Base-by-base conservation (phyloP, 768 basidiomycete genomes). In the Lactarius vividus region DNA sequence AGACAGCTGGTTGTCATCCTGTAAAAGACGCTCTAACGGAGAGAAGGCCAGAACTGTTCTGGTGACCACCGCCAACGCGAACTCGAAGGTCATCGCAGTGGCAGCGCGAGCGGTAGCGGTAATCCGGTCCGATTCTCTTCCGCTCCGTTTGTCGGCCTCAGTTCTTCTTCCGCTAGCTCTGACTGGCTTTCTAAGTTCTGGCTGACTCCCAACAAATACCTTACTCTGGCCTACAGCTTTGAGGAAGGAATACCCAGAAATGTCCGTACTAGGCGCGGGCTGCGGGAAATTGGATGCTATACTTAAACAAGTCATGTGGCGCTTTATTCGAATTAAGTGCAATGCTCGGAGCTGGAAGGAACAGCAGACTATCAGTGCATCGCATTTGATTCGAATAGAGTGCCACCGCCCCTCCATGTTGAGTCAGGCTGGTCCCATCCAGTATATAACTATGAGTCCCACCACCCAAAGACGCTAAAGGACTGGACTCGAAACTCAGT, bases 1-100 rank as follows among this genome's bases (percentile, higher is more conserved):
- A 0, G 89, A 85, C 20, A 97, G 79, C 72, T 92, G 88, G 54
- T 88, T 88, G 70, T 94, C 85, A 70, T 88, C 79, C 69, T 83
- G 83, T 10, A 96, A 77, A 8, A 78, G 70, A 26, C 78, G 78
- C 10, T 83, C 81, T 3, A 88, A 70, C 13, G 82, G 79, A 3
- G 83, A 78, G 15, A 82, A 76, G 0, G 84, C 80, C 53, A 92
- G 78, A 20, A 83, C 74, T 29, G 88, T 73, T 67, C 89, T 79
- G 42, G 79, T 77, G 31, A 74, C 77, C 42, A 81, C 79, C 37
- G 89, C 63, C 31, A 63, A 69, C n/a, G 59, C 46, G 49, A 70
- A 63, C 28, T 69, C 58, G 9, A 59, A 57, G 31, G 60, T 49
- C 67, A 70, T 64, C 23, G 23, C 10, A 44, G 20, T 0, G 20